These are phyloP conservation scores for Kodamaea sagamina DNA, from an alignment of 805 yeast species.

Conservation along the genomic window DNA sequence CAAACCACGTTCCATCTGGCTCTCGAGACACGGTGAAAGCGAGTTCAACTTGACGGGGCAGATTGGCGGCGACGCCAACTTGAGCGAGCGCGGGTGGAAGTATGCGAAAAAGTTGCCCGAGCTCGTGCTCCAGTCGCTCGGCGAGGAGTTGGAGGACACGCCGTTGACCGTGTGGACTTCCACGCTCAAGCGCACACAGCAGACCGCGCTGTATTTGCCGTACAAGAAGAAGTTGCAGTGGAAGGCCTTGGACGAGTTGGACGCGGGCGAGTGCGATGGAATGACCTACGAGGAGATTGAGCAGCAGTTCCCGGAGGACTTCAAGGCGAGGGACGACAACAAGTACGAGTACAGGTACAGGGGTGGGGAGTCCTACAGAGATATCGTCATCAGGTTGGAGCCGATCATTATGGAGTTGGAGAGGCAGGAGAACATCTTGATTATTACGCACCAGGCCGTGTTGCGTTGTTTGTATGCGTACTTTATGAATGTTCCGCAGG, in stretches of 20 bases:
- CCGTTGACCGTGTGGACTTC: constrained; percentile 93
- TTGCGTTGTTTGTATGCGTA: constrained; percentile 95
- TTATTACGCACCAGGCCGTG: constrained; percentile 97
- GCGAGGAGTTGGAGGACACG: constrained; percentile 52
- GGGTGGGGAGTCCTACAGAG: constrained; percentile 97
- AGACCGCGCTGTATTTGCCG: constrained; percentile 81
- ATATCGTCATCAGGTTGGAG: constrained; percentile 90
- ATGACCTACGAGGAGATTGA: constrained; percentile 92
- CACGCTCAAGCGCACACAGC: constrained; percentile 86
- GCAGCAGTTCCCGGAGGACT: constrained; percentile 84
- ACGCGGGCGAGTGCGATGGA: constrained; percentile 97
- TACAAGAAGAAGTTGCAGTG: constrained; percentile 78
- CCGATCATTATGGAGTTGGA: constrained; percentile 99
- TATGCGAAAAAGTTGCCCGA: constrained; percentile 83
- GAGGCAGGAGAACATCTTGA: constrained; percentile 92
- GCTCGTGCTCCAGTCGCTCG: constrained; percentile 65
- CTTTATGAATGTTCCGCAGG: constrained; percentile 98
- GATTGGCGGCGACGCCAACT: constrained; percentile 91
- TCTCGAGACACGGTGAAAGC: constrained; percentile 95
- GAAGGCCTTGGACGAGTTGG: constrained; percentile 97
- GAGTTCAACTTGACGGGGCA: constrained; percentile 89
- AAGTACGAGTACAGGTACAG: constrained; percentile 94
- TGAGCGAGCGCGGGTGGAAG: constrained; percentile 79
- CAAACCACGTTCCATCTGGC: constrained; percentile 89
- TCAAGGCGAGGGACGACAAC: constrained; percentile 92